Base-by-base conservation (phyloP, 805 yeast genomes). In the Spathaspora girioi region DNA sequence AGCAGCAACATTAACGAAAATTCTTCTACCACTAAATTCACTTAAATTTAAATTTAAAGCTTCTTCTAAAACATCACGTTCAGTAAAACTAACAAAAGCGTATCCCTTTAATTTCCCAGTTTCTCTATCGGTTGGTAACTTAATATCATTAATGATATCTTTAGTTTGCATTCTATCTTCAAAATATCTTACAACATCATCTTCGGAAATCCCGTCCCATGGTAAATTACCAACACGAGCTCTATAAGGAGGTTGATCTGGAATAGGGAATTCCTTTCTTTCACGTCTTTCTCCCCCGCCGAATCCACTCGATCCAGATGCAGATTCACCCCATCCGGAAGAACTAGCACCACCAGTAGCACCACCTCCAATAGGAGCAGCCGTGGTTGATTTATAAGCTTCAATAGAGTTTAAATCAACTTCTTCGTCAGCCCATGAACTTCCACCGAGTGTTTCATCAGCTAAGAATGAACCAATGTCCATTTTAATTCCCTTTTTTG, bases 211-310 rank as follows among this genome's bases (percentile, higher is more conserved):
- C 2, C 40, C 40, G 52, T 87, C 92, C 84, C 88, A 87, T 54
- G 97, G 89, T 64, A 94, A 81, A 73, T 92, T 91, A 65, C 82
- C 82, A 58, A 93, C 78, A 67, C 89, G 83, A n/a, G 97, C 97
- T 62, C 88, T 86, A 78, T 71, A 94, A 50, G 99, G 99, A 17
- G 97, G 91, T 48, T 73, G 79, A 61, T 90, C 93, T 45, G 99
- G 99, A 54, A 94, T 78, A 43, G 97, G 96, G 59, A 73, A 87
- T 65, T 86, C 92, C 55, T 75, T 77, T 70, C 89, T 80, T 56
- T 80, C 82, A 57, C 73, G 72, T 57, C 74, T 69, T 63, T 52
- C 63, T 56, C 32, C 32, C 5, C 32, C 14, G 59, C 66, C 46
- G 11, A 35, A 35, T 14, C 40, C 40, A 35, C 18, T n/a, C 11